Conservation (phyloP, 2,329 filamentous ascomycete species). For the Ceratocystis cubensis region DNA sequence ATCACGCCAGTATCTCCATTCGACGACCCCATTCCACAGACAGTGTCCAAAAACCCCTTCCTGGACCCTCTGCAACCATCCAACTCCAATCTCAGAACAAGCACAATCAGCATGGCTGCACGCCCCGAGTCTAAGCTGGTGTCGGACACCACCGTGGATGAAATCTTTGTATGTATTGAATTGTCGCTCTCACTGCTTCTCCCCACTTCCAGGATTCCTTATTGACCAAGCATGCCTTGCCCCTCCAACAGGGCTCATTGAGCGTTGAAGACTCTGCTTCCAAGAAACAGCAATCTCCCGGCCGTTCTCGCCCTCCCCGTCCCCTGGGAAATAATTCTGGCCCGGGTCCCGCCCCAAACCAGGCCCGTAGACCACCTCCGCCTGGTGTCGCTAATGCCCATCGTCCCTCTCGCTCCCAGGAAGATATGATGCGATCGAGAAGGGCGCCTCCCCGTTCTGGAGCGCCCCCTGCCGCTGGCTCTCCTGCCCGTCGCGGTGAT, state of each 20-base stretch:
- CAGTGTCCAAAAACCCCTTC: constrained; percentile 63
- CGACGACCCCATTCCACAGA: constrained; percentile 44
- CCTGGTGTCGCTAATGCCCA: constrained; percentile 56
- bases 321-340: constrained; percentile 18
- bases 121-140: constrained; percentile 35
- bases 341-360: constrained; percentile 17
- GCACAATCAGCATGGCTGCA: constrained; percentile 33
- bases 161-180: constrained; percentile 58
- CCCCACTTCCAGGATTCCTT: background rate
- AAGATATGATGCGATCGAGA: constrained; percentile 31
- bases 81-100: constrained; percentile 8
- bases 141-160: constrained; percentile 42
- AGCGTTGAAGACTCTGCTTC: constrained; percentile 54
- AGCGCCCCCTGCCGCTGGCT: constrained; percentile 60
- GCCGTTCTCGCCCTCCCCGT: constrained; percentile 18
- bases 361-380: constrained; percentile 32
- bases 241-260: constrained; percentile 18
- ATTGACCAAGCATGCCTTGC: background rate
- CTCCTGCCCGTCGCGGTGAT: constrained; percentile 38
- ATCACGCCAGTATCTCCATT: constrained; percentile 42
- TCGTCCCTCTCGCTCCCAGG: constrained; percentile 45
- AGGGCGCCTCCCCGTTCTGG: constrained; percentile 41
- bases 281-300: constrained; percentile 39
- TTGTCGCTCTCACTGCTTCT: background rate
- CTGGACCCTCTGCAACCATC: constrained; percentile 38